Evolutionary conservation across 148 eudicot genomes (phyloP).

Genomic region (Nyssa sinensis): DNA sequence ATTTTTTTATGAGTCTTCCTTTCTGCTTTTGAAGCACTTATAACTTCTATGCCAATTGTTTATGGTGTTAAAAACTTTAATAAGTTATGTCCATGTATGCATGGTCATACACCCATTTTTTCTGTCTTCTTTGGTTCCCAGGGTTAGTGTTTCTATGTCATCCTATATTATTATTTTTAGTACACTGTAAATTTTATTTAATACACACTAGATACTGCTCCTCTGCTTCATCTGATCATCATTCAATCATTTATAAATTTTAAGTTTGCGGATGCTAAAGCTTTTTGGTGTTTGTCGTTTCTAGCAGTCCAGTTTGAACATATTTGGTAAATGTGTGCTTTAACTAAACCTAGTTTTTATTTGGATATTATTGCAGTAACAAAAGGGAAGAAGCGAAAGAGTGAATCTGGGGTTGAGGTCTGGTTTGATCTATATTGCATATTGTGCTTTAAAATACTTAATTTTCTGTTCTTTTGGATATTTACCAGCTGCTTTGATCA

Average conservation of each 20-base stretch:
- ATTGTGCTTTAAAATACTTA: neutral
- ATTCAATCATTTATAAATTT: neutral
- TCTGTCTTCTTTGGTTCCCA: neutral
- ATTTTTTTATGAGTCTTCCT: too few species aligned
- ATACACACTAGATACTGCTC: neutral
- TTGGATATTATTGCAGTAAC: constrained; percentile 44
- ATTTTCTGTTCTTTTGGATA: neutral
- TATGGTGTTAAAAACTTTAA: neutral
- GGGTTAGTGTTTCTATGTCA: too few species aligned
- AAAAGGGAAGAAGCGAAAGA: constrained; percentile 92
- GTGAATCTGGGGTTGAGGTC: constrained; percentile 76
- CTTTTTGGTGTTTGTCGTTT: neutral
- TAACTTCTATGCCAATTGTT: neutral
- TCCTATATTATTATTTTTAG: neutral
- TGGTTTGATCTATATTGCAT: constrained; percentile 25
- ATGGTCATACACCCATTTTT: neutral
- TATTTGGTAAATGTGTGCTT: neutral
- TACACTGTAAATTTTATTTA: neutral
- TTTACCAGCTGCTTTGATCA: neutral
- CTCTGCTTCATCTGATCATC: neutral
- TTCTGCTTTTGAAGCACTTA: neutral
- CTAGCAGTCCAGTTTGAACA: neutral
- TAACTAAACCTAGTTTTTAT: constrained; percentile 10
- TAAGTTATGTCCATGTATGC: neutral
- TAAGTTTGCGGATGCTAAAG: neutral